Percentiles rank a stretch among this genome's conserved stretches.
Evolutionary conservation across 2,329 filamentous ascomycete genomes (phyloP).

Genomic region (Falciphora oryzae): DNA sequence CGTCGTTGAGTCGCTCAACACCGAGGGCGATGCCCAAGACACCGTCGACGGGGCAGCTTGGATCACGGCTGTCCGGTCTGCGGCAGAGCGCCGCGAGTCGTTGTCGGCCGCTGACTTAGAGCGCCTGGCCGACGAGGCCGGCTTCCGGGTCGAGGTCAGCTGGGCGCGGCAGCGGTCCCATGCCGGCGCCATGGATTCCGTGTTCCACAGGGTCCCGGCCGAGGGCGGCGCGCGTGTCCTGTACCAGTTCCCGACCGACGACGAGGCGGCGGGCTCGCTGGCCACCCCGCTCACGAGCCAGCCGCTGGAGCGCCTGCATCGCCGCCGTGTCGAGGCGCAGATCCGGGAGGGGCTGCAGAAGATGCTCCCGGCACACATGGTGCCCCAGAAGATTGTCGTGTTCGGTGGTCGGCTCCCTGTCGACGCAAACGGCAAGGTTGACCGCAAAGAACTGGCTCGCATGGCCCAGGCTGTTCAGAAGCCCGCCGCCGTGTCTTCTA

Average conservation of each 20-base stretch:
- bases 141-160: background rate
- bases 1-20: background rate
- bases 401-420: conserved; percentile 44
- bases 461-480: background rate
- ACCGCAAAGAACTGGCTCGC: conserved; percentile 38
- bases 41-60: background rate
- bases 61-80: background rate
- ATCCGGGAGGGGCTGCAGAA: background rate
- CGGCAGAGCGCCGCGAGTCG: background rate
- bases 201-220: background rate
- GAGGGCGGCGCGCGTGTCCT: background rate
- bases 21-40: background rate
- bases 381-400: conserved; percentile 48
- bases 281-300: background rate
- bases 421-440: conserved; percentile 55
- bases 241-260: background rate
- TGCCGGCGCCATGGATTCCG: background rate
- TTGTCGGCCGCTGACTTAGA: background rate
- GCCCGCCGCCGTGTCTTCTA: background rate
- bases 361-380: conserved; percentile 52
- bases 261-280: background rate
- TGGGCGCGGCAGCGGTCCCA: background rate
- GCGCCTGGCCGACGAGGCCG: background rate
- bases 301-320: background rate
- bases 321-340: background rate